Evolutionary conservation across 2,329 filamentous ascomycete species (phyloP), one percentile per base, ranked within the genome.

Genomic region (Paraconiothyrium brasiliense): DNA sequence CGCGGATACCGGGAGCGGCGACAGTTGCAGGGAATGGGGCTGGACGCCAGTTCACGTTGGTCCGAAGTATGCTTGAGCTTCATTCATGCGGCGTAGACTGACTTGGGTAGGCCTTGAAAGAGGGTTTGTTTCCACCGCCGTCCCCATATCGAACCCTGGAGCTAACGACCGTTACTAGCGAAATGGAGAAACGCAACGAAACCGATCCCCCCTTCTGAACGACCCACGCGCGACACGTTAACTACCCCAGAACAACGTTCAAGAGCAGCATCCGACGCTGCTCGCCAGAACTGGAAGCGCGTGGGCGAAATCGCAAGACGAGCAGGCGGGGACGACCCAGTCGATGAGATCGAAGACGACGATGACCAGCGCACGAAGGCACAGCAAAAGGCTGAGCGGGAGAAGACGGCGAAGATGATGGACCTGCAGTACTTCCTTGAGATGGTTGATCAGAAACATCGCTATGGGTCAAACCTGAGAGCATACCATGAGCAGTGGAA

Each of bases 401-500:
- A 88, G 62, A 86, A 88, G 67, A 87, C 86, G 5, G 89, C 92
- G 1, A 92, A 90, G 76, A 90, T 88, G 76, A 94, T 97, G 91
- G 92, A 92, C 20, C 77, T 96, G 39, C 90, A 92, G 72, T 97
- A 97, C 74, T 97, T 95, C 65, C 82, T 89, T 1, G 88, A 97
- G 71, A 94, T 97, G 90, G 89, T 94, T 8, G 92, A 95, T 75
- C 81, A 89, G 50, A 94, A 96, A 77, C 93, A 97, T 75, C 87
- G 93, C 4, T 96, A 97, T 72, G 94, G 93, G 4, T 90, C 89
- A 57, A 96, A 95, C 68, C 79, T 97, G 54, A 85, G 91, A 35
- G 86, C 87, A 35, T 97, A 97, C 70, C 94, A 97, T 72, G 87
- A 88, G 61, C 88, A 91, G 66, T 97, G 94, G 94, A 93, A 93